phyloP scores from a whole-genome alignment of 371 early-diverging fungal species.

The Lichtheimia corymbifera region DNA sequence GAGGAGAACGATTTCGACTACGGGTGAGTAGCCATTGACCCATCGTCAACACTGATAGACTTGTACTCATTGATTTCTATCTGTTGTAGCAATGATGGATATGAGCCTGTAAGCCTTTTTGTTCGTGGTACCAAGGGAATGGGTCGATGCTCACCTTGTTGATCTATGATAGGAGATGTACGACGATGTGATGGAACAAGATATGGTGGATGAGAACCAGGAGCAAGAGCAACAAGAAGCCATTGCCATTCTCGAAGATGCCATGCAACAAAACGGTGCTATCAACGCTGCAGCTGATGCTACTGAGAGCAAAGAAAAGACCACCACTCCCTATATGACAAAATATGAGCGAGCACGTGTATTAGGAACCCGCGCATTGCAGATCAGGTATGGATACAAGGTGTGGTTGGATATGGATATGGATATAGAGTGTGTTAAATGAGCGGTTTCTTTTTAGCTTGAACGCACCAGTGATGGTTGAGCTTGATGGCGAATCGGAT shows the following conservation, averaged over 20 bases:
- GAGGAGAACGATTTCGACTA: constrained; percentile 17
- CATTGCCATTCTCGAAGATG: constrained; percentile 37
- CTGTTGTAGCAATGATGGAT: constrained; percentile 1
- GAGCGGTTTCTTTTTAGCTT: constrained; percentile 62
- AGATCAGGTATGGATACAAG: constrained; percentile 61
- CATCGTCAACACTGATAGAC: neutral
- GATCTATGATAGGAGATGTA: neutral
- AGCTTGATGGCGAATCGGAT: constrained; percentile 96
- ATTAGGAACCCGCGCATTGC: constrained; percentile 90
- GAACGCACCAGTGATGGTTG: constrained; percentile 99
- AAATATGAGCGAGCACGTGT: constrained; percentile 99
- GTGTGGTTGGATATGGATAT: neutral
- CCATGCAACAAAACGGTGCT: constrained; percentile 16
- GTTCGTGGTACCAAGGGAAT: neutral
- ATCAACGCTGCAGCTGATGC: constrained; percentile 13
- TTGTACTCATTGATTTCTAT: neutral
- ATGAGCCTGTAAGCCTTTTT: constrained; percentile 3
- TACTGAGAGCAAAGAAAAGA: constrained; percentile 52
- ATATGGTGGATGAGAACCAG: constrained; percentile 3
- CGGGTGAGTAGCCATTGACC: constrained; percentile 5
- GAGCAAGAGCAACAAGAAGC: constrained; percentile 14
- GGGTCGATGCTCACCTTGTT: neutral
- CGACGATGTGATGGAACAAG: constrained; percentile 6
- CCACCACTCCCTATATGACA: constrained; percentile 99
- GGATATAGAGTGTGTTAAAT: neutral